Conservation (phyloP, 177 flowering plant genomes). For the Vitis hybrid region DNA sequence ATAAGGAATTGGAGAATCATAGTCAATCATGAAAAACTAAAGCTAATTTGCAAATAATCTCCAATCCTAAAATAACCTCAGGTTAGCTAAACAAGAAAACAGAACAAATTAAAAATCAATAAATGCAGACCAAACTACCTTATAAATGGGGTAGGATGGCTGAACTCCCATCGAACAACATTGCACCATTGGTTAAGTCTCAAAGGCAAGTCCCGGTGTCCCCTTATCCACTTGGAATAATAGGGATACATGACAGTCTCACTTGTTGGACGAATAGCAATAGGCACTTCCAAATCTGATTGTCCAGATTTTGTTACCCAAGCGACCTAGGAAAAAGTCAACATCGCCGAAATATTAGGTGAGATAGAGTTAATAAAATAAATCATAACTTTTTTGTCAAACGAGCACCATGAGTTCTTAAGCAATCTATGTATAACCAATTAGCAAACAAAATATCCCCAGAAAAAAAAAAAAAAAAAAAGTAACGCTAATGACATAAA, state of each 20-base stretch:
- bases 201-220: conserved; percentile 92
- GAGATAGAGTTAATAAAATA: neutral
- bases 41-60: neutral
- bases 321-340: conserved; percentile 60
- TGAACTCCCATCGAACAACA: conserved; percentile 97
- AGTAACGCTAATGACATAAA: neutral
- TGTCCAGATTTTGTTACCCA: conserved; percentile 93
- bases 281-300: conserved; percentile 77
- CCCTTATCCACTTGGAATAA: conserved; percentile 92
- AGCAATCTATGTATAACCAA: neutral
- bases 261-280: conserved; percentile 97
- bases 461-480: neutral
- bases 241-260: conserved; percentile 99
- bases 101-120: neutral
- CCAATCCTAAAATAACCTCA: neutral
- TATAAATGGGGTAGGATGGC: conserved; percentile 96
- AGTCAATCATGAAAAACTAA: neutral
- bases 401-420: neutral
- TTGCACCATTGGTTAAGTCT: conserved; percentile 96
- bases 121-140: conserved; percentile 38
- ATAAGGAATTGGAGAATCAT: neutral
- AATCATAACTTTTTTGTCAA: neutral
- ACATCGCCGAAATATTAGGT: neutral
- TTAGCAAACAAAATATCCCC: neutral
- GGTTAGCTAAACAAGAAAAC: neutral